Base-by-base conservation (phyloP, 495 filamentous ascomycete species). In the Hypoxylon crocopeplum region DNA sequence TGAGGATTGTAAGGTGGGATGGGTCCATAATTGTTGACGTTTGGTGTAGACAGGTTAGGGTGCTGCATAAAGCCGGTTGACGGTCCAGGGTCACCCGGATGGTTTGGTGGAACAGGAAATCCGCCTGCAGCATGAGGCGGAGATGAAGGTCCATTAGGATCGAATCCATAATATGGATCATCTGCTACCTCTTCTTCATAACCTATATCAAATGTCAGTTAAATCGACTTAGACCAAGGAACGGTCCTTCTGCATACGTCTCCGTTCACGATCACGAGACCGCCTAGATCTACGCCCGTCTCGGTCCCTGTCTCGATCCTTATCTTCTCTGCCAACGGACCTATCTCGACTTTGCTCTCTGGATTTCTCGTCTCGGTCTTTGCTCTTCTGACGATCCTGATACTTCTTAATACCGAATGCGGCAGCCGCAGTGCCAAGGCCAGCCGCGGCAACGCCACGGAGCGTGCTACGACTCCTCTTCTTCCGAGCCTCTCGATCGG, bases 321-420 rank as follows among this genome's bases (percentile, higher is more conserved):
- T 45, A 50, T 33, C 57, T 45, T 42, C 58, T 19, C 16, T 44
- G 11, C 57, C 56, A 22, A 56, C 38, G 1, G 62, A 66, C 40
- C 51, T 56, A 29, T 68, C 56, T 24, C 59, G 64, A 37, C 69
- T 72, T 11, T 21, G 66, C 8, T 69, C 68, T 56, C 63, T 67
- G 16, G 72, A 64, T 36, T 47, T 64, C 20, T 71, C 66, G 21
- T 68, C 68, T 44, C 71, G 64, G 45, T 75, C 71, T 27, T 74
- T 73, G 19, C 51, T 63, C 62, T 75, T 78, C 55, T 73, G 65
- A 24, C 60, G 54, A 34, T 72, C 72, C 17, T 69, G 69, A 40
- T 82, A 85, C 69, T 91, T 88, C 55, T 84, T 88, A 13, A 91
- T 85, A n/a, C 89, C 89, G 56, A 93, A 80, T 4, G 88, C 92